phyloP scores from a whole-genome alignment of 108 stramenopile genomes.

The Nitzschia palea region DNA sequence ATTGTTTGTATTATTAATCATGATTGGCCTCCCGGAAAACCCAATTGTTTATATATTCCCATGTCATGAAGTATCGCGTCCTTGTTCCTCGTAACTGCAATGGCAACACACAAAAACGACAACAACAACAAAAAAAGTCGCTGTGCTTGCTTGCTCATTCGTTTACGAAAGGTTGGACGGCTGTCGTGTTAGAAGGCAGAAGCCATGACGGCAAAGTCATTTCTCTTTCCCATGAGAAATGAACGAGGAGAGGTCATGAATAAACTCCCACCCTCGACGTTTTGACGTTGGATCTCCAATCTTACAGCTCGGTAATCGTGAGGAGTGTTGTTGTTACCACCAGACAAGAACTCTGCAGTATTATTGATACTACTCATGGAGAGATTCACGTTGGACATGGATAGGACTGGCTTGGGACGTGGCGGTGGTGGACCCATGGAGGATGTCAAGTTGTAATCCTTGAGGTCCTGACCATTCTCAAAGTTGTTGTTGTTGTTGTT shows the following conservation, averaged over 20 bases:
- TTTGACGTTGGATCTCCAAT: constrained; percentile 33
- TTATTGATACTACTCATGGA: neutral
- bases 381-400: neutral
- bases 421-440: constrained; percentile 15
- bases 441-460: neutral
- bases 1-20: too few relatives aligned
- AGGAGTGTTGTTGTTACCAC: neutral
- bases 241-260: constrained; percentile 48
- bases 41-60: too few relatives aligned
- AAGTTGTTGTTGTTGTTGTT: neutral
- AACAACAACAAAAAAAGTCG: too few relatives aligned
- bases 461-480: neutral
- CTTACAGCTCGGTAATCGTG: constrained; percentile 24
- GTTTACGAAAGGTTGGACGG: too few relatives aligned
- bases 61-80: too few relatives aligned
- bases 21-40: too few relatives aligned
- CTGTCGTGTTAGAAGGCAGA: neutral
- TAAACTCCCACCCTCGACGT: constrained; percentile 41
- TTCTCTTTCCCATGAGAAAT: constrained; percentile 38
- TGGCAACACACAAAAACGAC: too few relatives aligned
- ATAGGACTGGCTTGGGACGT: neutral
- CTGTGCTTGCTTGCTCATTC: too few relatives aligned
- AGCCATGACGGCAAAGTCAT: neutral
- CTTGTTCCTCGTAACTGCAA: too few relatives aligned
- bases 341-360: neutral